Conservation (phyloP, 331 rosid species). For the Acacia concinna region DNA sequence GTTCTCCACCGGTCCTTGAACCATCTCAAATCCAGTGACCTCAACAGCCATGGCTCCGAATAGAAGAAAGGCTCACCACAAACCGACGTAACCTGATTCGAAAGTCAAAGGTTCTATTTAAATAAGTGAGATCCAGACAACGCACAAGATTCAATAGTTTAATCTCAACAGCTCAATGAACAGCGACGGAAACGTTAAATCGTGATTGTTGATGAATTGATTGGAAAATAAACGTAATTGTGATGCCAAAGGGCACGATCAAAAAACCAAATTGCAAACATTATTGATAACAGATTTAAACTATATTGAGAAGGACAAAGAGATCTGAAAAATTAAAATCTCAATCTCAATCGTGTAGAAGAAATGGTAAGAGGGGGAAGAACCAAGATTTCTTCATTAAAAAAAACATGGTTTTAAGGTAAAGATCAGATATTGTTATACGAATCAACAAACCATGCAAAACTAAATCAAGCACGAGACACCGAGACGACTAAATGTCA, state of each 20-base stretch:
- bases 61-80: conserved; percentile 36
- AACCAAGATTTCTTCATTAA: neutral
- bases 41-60: conserved; percentile 67
- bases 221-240: neutral
- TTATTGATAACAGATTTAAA: neutral
- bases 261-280: neutral
- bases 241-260: neutral
- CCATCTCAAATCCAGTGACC: conserved; percentile 79
- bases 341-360: conserved; percentile 29
- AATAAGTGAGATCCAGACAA: conserved; percentile 10
- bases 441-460: conserved; percentile 31
- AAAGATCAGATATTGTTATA: conserved; percentile 13
- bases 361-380: neutral
- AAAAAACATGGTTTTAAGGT: neutral
- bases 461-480: conserved; percentile 6
- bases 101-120: conserved; percentile 12
- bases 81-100: conserved; percentile 36
- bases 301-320: neutral
- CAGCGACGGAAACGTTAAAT: conserved; percentile 10
- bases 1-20: conserved; percentile 58
- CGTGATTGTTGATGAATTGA: conserved; percentile 1
- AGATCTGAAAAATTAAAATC: conserved; percentile 11
- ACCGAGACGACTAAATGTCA: neutral
- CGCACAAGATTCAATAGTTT: neutral
- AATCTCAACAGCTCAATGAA: conserved; percentile 4